Evolutionary conservation across 108 stramenopile species (phyloP), one percentile per base, ranked within the genome.

Genomic region (Cyclotella atomus): DNA sequence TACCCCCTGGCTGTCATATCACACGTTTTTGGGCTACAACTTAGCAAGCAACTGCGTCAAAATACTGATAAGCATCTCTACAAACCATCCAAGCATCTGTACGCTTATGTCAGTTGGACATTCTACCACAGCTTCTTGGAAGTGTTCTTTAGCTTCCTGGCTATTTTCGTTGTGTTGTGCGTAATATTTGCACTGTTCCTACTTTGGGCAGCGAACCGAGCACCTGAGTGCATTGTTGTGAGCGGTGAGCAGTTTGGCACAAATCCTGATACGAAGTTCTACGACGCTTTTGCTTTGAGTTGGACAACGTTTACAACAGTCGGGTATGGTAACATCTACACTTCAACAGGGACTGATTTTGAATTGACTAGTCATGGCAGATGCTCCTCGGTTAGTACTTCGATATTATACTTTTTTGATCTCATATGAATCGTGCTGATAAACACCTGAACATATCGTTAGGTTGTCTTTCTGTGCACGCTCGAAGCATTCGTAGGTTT

Each of bases 291-390:
- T 63, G 79, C 88, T 14, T 82, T 94, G 38, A 88, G 86, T 59
- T 94, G 93, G 93, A 91, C 89, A 1, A 92, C 91, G 10, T 91
- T 89, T 65, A 83, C 83, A 14, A 89, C 91, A 19, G 87, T 72
- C 25, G 47, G 92, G 24, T 93, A 93, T 54, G 92, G 92, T 45
- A 86, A 77, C 35, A 84, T 84, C 0, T 89, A 87, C 32, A 85
- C 92, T 5, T 77, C 89, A 12, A 64, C 86, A 44, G 76, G 88
- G 24, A 60, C 65, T 38, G 80, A 91, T 47, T 82, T 85, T 65
- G 63, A 53, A 4, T 25, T 52, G 7, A 36, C 34, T 25, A 5
- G 27, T 10, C 72, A 60, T 8, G 24, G 29, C 28, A 65, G 70
- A 0, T 59, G 66, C 16, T 55, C 54, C 3, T 15, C 27, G 21